Base-by-base conservation (phyloP, 805 yeast genomes). In the Jamesozyma hellenica region DNA sequence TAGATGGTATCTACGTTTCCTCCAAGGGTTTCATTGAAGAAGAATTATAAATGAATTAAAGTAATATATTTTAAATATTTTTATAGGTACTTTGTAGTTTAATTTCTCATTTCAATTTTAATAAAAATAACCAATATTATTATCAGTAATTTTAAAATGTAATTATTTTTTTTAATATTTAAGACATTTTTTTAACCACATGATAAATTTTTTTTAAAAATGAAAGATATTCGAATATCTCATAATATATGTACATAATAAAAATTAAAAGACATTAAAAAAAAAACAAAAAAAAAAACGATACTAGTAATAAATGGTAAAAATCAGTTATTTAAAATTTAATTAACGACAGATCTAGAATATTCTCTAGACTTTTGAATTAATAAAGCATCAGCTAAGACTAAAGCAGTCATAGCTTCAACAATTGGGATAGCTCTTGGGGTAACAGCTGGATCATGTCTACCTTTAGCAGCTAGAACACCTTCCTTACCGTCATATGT, bases 1-100 rank as follows among this genome's bases (percentile, higher is more conserved):
- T 92, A 79, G 98, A 90, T 74, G 98, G 98, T 88, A 90, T 90
- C 75, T 90, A 90, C 72, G 98, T 90, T 63, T 88, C 96, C 56
- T 94, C 83, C 75, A 83, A 82, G 74, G 95, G 95, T 64, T 74
- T 74, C 68, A 75, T 90, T 66, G 82, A 71, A 52, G 84, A 79
- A 67, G 88, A 80, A 35, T 58, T 55, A 21, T 66, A 63, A 58
- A 36, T 28, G 14, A 30, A n/a, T 7, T 29, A 10, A 26, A 25
- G 15, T 28, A 16, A 18, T 25, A n/a, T 27, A 17, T 12, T 16
- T 29, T 28, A 30, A 15, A 29, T 39, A 18, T 31, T 21, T 21
- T 21, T 21, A 21, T 21, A 21, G 23, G 23, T 21, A 21, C 23
- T 21, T 21, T 30, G 16, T 32, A 34, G 36, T 34, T 34, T 32